Conservation (phyloP, 805 yeast species). For the Kregervanrija pseudodelftensis region DNA sequence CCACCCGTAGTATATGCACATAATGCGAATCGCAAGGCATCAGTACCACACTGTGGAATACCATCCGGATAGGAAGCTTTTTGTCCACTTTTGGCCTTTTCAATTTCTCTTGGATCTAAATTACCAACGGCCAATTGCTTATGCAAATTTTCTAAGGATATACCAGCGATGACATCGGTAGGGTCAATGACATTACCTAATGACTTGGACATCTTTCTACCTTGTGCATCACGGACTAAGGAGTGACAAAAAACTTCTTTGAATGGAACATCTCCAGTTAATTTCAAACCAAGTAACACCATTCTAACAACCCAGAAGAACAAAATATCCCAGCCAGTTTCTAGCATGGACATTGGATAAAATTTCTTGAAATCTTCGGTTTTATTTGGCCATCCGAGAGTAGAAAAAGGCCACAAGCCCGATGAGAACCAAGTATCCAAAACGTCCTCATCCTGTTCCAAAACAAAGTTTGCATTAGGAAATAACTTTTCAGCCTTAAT, state of each 20-base stretch:
- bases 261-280: constrained; percentile 89
- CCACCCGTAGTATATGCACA: constrained; percentile 99
- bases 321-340: constrained; percentile 98
- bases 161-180: constrained; percentile 87
- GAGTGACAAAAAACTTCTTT: constrained; percentile 97
- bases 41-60: constrained; percentile 99
- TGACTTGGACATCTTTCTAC: constrained; percentile 97
- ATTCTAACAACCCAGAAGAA: constrained; percentile 99
- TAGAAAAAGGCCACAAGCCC: constrained; percentile 96
- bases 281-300: constrained; percentile 84
- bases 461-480: constrained; percentile 59
- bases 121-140: constrained; percentile 74
- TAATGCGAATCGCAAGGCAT: constrained; percentile 94
- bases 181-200: constrained; percentile 97
- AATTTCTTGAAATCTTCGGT: constrained; percentile 68
- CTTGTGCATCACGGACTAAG: constrained; percentile 97
- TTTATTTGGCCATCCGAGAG: constrained; percentile 89
- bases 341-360: constrained; percentile 89
- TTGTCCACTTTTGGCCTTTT: constrained; percentile 84
- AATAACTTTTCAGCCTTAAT: constrained; percentile 71
- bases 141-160: constrained; percentile 70
- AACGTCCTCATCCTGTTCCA: constrained; percentile 96
- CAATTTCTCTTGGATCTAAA: constrained; percentile 82
- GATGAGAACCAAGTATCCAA: constrained; percentile 98
- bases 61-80: constrained; percentile 88